Conservation (phyloP, 805 yeast genomes). For the Metschnikowia kofuensis region DNA sequence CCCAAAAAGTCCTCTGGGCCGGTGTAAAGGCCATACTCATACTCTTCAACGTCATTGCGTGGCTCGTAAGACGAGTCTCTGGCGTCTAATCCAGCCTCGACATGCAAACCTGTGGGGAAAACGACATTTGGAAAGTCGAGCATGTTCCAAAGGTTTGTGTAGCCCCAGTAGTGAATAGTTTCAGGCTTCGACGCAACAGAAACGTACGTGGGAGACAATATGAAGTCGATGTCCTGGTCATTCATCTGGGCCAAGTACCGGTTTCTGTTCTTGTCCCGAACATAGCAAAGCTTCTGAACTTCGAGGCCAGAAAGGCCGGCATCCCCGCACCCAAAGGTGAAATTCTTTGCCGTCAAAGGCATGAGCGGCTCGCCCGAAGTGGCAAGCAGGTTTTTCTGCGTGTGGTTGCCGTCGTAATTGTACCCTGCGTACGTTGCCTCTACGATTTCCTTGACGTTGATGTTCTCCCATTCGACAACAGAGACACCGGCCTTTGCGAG, state of each 20-base stretch:
- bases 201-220: conserved; percentile 19
- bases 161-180: conserved; percentile 19
- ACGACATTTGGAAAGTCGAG: conserved; percentile 20
- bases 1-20: conserved; percentile 15
- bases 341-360: conserved; percentile 11
- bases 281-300: conserved; percentile 11
- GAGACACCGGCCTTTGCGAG: conserved; percentile 15
- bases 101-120: conserved; percentile 20
- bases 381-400: conserved; percentile 14
- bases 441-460: conserved; percentile 13
- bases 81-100: conserved; percentile 15
- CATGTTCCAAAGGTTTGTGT: conserved; percentile 20
- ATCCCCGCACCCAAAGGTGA: conserved; percentile 18
- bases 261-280: conserved; percentile 14
- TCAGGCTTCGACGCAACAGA: conserved; percentile 20
- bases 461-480: conserved; percentile 18
- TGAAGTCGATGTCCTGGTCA: conserved; percentile 12
- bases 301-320: conserved; percentile 17
- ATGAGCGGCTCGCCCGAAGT: conserved; percentile 16
- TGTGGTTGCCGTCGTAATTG: conserved; percentile 16
- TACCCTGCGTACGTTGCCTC: conserved; percentile 16
- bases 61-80: conserved; percentile 13
- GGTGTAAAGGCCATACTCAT: conserved; percentile 20
- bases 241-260: conserved; percentile 15
- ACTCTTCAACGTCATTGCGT: conserved; percentile 18